These are phyloP conservation scores for Solanum boliviense DNA, from an alignment of 257 asterid species.

Conservation along the genomic window DNA sequence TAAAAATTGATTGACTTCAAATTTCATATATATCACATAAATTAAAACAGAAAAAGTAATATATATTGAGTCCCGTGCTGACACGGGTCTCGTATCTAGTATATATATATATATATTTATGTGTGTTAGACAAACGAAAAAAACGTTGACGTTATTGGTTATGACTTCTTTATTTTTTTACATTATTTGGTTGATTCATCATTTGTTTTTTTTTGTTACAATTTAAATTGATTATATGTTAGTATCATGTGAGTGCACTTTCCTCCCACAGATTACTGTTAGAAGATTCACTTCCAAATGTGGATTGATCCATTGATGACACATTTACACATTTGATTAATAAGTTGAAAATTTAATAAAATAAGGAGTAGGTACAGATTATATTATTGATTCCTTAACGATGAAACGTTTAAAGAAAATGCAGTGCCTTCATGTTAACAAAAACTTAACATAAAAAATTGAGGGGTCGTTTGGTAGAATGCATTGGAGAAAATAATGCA, in stretches of 20 bases:
- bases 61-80: too few relatives aligned
- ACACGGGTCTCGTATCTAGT: too few relatives aligned
- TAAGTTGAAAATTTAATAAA: background rate
- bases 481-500: background rate
- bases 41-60: too few relatives aligned
- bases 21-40: too few relatives aligned
- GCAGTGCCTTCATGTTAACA: background rate
- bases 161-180: background rate
- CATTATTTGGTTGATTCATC: background rate
- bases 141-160: background rate
- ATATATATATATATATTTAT: too few relatives aligned
- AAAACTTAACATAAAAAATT: background rate
- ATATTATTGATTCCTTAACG: background rate
- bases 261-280: background rate
- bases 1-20: too few relatives aligned
- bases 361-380: background rate
- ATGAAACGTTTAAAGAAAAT: background rate
- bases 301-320: background rate
- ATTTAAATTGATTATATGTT: background rate
- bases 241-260: background rate
- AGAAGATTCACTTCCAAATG: background rate
- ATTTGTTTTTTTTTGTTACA: background rate
- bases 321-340: background rate
- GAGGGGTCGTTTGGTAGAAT: background rate
- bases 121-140: background rate